Evolutionary conservation across 1,284 basidiomycete genomes (phyloP).

Genomic region (Cyathus olla): DNA sequence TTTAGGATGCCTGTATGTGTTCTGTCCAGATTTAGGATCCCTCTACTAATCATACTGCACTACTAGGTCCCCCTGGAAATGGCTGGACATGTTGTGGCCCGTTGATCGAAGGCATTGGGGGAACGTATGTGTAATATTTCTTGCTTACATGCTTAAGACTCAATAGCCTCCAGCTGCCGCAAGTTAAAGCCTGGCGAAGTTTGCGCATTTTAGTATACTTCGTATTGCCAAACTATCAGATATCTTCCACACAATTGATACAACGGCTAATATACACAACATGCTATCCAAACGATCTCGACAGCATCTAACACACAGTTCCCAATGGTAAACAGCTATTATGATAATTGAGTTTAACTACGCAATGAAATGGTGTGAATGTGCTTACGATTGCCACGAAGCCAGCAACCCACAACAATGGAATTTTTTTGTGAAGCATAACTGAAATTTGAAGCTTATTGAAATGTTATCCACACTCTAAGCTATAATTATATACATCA

Average conservation of each 20-base stretch:
- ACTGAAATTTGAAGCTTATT: slow-evolving; percentile 8
- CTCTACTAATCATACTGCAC: not conserved
- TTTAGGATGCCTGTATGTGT: not conserved
- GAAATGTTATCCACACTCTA: slow-evolving; percentile 12
- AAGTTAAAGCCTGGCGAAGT: slow-evolving; percentile 11
- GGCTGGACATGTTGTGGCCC: slow-evolving; percentile 23
- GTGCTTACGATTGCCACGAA: too few species aligned
- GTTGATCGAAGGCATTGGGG: slow-evolving; percentile 16
- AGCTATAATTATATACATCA: too few species aligned
- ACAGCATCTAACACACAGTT: slow-evolving; percentile 7
- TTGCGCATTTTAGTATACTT: slow-evolving; percentile 4
- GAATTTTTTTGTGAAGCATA: too few species aligned
- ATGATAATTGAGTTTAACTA: not conserved
- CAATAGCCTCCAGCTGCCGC: slow-evolving; percentile 6
- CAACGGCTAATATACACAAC: not conserved
- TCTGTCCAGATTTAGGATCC: not conserved
- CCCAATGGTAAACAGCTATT: slow-evolving; percentile 9
- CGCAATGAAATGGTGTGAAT: too few species aligned
- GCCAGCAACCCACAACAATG: slow-evolving; percentile 20
- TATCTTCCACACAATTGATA: too few species aligned
- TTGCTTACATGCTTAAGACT: not conserved
- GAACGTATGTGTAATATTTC: slow-evolving; percentile 12
- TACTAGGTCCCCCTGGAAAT: slow-evolving; percentile 10
- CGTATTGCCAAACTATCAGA: too few species aligned
- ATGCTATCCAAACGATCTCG: not conserved